Conservation (phyloP, 75 land plant species). For the Picea sitchensis region DNA sequence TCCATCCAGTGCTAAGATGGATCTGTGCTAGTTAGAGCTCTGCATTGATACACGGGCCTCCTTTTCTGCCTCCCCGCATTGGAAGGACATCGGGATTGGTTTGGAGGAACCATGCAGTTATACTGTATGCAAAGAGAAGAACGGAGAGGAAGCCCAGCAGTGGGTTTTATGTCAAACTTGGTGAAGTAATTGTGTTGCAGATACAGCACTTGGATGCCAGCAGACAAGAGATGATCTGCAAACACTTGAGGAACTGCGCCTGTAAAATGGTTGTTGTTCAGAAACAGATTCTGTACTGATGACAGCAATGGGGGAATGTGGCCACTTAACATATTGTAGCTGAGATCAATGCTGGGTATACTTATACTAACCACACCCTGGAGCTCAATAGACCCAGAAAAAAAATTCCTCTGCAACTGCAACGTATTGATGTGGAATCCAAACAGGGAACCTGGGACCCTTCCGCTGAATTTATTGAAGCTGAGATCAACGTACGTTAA, state of each 20-base stretch:
- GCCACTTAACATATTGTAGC: conserved; percentile 62
- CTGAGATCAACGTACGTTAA: conserved; percentile 69
- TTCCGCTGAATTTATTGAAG: conserved; percentile 60
- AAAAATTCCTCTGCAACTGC: conserved; percentile 59
- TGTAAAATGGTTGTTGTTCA: conserved; percentile 74
- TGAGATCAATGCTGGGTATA: conserved; percentile 60
- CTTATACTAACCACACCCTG: conserved; percentile 15
- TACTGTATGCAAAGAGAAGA: conserved; percentile 70
- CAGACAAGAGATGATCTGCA: conserved; percentile 41
- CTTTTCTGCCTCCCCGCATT: conserved; percentile 57
- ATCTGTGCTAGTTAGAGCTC: no score
- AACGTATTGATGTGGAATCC: conserved; percentile 45
- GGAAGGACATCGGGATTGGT: conserved; percentile 60
- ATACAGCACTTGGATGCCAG: conserved; percentile 51
- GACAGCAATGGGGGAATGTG: conserved; percentile 45
- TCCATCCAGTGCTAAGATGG: no score
- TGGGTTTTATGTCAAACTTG: conserved; percentile 32
- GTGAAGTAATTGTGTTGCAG: conserved; percentile 77
- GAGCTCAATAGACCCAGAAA: conserved; percentile 50
- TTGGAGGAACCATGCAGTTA: conserved; percentile 70
- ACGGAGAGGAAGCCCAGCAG: conserved; percentile 43
- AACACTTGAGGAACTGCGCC: conserved; percentile 63
- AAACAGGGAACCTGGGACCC: conserved; percentile 51
- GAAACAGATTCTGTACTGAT: conserved; percentile 55
- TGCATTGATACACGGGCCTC: conserved; percentile 61